These are phyloP conservation scores for Termitomyces sp. DNA, from an alignment of 768 basidiomycete species.

Conservation along the genomic window DNA sequence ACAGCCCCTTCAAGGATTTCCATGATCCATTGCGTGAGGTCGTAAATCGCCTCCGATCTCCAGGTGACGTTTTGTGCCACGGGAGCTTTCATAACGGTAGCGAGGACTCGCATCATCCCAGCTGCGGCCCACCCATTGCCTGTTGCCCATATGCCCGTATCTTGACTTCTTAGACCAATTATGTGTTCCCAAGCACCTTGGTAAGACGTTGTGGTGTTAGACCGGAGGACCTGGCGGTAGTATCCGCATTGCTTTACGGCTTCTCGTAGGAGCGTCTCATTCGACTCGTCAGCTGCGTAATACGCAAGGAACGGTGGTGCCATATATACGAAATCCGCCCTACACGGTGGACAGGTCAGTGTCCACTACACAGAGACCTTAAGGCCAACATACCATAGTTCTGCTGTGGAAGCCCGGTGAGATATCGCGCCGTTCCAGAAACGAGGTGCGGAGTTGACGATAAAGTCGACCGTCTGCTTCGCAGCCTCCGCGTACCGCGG, in stretches of 20 bases:
- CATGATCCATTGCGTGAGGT: conserved; percentile 24
- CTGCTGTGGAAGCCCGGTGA: conserved; percentile 30
- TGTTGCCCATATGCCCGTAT: conserved; percentile 40
- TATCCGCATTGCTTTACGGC: conserved; percentile 31
- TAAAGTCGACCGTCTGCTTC: conserved; percentile 22
- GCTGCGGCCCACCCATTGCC: conserved; percentile 72
- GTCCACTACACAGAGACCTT: not conserved
- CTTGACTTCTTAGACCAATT: conserved; percentile 31
- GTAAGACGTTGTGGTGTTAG: conserved; percentile 19
- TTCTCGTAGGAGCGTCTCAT: conserved; percentile 28
- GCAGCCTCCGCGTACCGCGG: conserved; percentile 26
- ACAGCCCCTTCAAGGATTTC: conserved; percentile 42
- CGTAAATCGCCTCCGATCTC: not conserved
- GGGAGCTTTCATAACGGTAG: conserved; percentile 37
- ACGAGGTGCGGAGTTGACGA: conserved; percentile 30
- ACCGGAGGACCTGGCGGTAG: conserved; percentile 30
- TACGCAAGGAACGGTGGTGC: conserved; percentile 46
- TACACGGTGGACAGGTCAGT: conserved; percentile 8
- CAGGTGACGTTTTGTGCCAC: conserved; percentile 8
- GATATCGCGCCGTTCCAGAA: conserved; percentile 41
- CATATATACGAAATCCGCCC: conserved; percentile 50
- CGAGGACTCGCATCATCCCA: conserved; percentile 58
- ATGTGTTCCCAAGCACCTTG: conserved; percentile 38
- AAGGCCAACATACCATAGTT: conserved; percentile 32
- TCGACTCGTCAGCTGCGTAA: conserved; percentile 32